Evolutionary conservation across 768 basidiomycete genomes (phyloP), one percentile per base, ranked within the genome.

Genomic region (Cytidiella melzeri): DNA sequence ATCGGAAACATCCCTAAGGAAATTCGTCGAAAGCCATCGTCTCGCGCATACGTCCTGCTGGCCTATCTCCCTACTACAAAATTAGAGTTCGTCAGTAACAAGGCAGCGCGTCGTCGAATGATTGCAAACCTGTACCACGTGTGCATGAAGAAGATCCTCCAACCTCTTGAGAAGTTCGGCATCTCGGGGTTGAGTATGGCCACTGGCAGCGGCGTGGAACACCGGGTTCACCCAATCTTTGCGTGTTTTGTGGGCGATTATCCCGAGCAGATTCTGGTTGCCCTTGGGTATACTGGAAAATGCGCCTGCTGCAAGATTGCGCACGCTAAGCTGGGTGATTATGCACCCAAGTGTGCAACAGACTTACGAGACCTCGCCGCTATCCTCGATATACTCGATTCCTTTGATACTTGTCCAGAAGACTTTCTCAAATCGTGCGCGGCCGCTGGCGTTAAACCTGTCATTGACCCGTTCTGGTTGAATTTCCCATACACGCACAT

Each of bases 191-290:
- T 61, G 1, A 25, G n/a, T 1, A 51, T 64, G 39, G 24, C 49
- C 0, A 57, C 54, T 45, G 60, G 59, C 20, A 57, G 61, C 48
- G 61, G 62, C 3, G 23, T 49, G 12, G 36, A 48, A 0, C 54
- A 51, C 0, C 60, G 52, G 5, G 41, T 51, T 5, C 61, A 62
- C 45, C 65, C 65, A 2, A 56, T 65, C 19, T 24, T 61, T 19
- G 61, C 58, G 0, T 38, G 26, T 0, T 55, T 52, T 43, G 48
- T 57, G 12, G 55, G 57, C 1, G 61, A 65, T 47, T 62, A 65
- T 40, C 58, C 58, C 0, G 64, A 65, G 42, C 61, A 64, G 30
- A 42, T 53, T 10, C 50, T 59, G 1, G 57, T 59, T 15, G 50
- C 59, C n/a, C n/a, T n/a, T n/a, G n/a, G n/a, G n/a, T n/a, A 0